A percentile compares a stretch with the other conserved stretches of the same genome.
These are phyloP conservation scores for Monosporascus ibericus DNA, from an alignment of 2,329 filamentous ascomycete species.

Conservation along the genomic window DNA sequence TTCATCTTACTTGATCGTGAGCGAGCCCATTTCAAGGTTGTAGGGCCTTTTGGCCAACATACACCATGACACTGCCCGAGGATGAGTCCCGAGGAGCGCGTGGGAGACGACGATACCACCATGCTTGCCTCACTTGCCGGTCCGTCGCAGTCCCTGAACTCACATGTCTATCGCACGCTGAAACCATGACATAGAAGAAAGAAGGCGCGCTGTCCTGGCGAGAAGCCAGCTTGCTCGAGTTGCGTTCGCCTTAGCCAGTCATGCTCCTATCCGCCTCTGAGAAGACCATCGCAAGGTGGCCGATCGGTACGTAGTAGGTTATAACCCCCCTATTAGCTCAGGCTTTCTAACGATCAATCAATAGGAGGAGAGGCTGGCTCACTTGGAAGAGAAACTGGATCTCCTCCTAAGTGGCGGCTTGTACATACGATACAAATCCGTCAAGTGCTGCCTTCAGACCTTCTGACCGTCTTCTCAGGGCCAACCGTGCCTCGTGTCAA, in stretches of 20 bases:
- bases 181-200: conserved; percentile 31
- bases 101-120: conserved; percentile 33
- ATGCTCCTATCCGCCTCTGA: conserved; percentile 36
- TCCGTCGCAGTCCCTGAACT: conserved; percentile 18
- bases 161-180: neutral
- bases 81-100: conserved; percentile 21
- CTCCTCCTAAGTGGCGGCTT: conserved; percentile 38
- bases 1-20: neutral
- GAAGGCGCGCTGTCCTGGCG: conserved; percentile 46
- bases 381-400: conserved; percentile 46
- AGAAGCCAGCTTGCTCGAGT: conserved; percentile 45
- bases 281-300: conserved; percentile 31
- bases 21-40: neutral
- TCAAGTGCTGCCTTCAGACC: conserved; percentile 6
- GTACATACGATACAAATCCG: conserved; percentile 17
- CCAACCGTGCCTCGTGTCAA: conserved; percentile 20
- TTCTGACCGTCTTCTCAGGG: conserved; percentile 27
- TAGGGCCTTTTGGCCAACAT: neutral
- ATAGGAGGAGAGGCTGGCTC: conserved; percentile 45
- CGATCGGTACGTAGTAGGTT: conserved; percentile 34
- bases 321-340: neutral
- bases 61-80: conserved; percentile 28
- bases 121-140: conserved; percentile 43
- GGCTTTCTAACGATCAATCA: neutral
- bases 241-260: conserved; percentile 41